phyloP scores from a whole-genome alignment of 495 filamentous ascomycete genomes.

The Penicillium goetzii region DNA sequence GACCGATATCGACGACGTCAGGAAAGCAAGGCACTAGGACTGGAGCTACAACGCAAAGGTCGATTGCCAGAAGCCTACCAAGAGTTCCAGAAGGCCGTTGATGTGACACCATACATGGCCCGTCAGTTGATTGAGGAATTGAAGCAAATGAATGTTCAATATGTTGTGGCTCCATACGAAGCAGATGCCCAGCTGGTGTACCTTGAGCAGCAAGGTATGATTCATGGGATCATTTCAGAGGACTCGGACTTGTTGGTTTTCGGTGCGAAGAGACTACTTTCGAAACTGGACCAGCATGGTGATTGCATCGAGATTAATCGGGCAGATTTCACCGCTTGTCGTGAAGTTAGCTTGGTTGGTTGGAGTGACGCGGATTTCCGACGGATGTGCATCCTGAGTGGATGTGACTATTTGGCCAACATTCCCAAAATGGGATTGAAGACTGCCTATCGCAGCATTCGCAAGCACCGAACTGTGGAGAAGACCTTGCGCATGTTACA shows the following conservation, averaged over 20 bases:
- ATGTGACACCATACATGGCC: slow-evolving; percentile 96
- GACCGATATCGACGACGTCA: slow-evolving; percentile 71
- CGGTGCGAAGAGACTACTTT: slow-evolving; percentile 84
- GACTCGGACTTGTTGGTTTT: slow-evolving; percentile 98
- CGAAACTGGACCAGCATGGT: slow-evolving; percentile 92
- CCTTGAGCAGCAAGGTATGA: slow-evolving; percentile 79
- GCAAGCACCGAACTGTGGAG: slow-evolving; percentile 86
- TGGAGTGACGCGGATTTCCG: slow-evolving; percentile 93
- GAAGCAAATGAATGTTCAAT: slow-evolving; percentile 75
- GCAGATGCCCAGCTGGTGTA: slow-evolving; percentile 96
- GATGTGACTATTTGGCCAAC: slow-evolving; percentile 92
- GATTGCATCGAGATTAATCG: slow-evolving; percentile 91
- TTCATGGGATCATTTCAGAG: slow-evolving; percentile 89
- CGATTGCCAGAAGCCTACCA: slow-evolving; percentile 78
- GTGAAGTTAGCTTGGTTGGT: slow-evolving; percentile 83
- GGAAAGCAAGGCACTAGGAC: slow-evolving; percentile 70
- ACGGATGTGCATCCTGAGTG: slow-evolving; percentile 93
- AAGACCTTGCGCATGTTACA: slow-evolving; percentile 77
- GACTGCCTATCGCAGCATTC: slow-evolving; percentile 86
- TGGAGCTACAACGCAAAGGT: slow-evolving; percentile 80
- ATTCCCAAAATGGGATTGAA: slow-evolving; percentile 88
- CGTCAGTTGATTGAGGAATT: slow-evolving; percentile 88
- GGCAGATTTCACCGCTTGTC: slow-evolving; percentile 81
- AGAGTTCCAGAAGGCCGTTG: slow-evolving; percentile 93
- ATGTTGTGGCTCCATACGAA: slow-evolving; percentile 96